Percentiles rank a stretch among this genome's conserved stretches.
Conservation (phyloP, 352 stramenopile genomes). For the Globisporangium parvum region DNA sequence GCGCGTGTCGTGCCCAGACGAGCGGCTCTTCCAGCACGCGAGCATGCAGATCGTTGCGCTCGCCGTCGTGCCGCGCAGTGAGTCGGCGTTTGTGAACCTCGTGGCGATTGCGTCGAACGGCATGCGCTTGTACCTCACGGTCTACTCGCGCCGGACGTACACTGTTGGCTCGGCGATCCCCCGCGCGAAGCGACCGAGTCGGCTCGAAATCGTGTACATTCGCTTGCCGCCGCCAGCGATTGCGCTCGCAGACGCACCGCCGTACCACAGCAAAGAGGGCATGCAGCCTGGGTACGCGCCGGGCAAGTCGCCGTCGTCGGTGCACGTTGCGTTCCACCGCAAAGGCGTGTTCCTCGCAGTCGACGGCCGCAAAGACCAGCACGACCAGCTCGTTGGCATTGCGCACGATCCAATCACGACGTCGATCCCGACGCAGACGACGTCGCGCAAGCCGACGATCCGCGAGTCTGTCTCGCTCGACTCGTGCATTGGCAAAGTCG, state of each 20-base stretch:
- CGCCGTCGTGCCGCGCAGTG: constrained; percentile 49
- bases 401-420: constrained; percentile 72
- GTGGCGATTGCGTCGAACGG: constrained; percentile 90
- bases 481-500: constrained; percentile 77
- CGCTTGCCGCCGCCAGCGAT: constrained; percentile 70
- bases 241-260: constrained; percentile 58
- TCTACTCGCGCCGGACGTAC: constrained; percentile 64
- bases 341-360: constrained; percentile 77
- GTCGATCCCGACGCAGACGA: constrained; percentile 43
- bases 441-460: constrained; percentile 59
- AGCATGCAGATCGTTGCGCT: constrained; percentile 71
- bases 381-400: constrained; percentile 74
- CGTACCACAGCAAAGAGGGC: constrained; percentile 83
- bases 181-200: constrained; percentile 48
- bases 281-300: constrained; percentile 79
- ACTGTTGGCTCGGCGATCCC: constrained; percentile 31
- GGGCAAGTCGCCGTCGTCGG: constrained; percentile 69
- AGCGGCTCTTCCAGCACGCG: constrained; percentile 65
- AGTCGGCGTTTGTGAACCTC: constrained; percentile 87
- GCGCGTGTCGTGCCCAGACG: constrained; percentile 76
- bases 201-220: constrained; percentile 78
- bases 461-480: constrained; percentile 73
- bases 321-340: constrained; percentile 75
- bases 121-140: constrained; percentile 93
- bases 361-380: constrained; percentile 68